These are phyloP conservation scores for Mortierella sp. DNA, from an alignment of 371 early-diverging fungal genomes.

Conservation along the genomic window DNA sequence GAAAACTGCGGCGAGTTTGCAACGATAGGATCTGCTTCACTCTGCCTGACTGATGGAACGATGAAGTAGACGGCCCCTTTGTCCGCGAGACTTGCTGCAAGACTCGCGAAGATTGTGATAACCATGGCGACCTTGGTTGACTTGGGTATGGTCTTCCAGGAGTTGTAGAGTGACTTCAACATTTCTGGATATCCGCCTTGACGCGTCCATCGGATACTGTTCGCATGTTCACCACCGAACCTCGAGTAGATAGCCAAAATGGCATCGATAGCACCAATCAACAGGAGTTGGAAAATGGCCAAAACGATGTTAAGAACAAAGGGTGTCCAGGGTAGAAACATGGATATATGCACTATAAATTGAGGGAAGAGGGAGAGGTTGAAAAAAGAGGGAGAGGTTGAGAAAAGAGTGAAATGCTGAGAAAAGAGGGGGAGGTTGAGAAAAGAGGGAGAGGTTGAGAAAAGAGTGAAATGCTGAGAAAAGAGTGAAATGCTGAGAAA, in stretches of 20 bases:
- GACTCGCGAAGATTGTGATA: background rate
- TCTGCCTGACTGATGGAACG: background rate
- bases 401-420: too few species aligned
- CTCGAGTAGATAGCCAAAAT: conserved; percentile 19
- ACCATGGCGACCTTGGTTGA: background rate
- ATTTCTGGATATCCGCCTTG: conserved; percentile 23
- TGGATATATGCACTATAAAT: too few species aligned
- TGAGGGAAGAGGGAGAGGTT: too few species aligned
- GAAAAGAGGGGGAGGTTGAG: too few species aligned
- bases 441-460: too few species aligned
- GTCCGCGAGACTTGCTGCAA: conserved; percentile 2
- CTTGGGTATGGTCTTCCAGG: background rate
- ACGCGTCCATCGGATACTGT: conserved; percentile 24
- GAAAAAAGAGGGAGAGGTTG: too few species aligned
- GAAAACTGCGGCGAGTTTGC: background rate
- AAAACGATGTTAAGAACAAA: conserved; percentile 4
- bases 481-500: too few species aligned
- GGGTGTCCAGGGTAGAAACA: conserved; percentile 5
- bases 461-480: too few species aligned
- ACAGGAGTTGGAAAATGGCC: conserved; percentile 13
- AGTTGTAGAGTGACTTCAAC: background rate
- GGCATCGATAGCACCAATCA: conserved; percentile 10
- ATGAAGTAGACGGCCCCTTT: background rate
- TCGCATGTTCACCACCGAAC: conserved; percentile 16
- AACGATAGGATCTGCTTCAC: background rate